A percentile compares a stretch with the other conserved stretches of the same genome.
phyloP scores from a whole-genome alignment of 176 grass and related monocot genomes.

The Puya raimondii region DNA sequence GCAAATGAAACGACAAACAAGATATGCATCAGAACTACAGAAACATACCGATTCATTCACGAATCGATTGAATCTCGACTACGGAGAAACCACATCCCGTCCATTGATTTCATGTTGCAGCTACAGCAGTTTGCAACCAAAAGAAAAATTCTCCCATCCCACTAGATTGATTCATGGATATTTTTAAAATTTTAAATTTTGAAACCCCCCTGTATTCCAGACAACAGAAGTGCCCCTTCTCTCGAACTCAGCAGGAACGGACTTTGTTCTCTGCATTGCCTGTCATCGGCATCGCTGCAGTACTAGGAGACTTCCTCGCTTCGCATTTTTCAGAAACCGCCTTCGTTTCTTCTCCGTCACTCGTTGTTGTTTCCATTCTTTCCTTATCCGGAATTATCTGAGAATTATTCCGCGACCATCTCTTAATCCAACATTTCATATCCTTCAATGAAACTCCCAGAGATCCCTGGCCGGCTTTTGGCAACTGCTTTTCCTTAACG shows the following conservation, averaged over 20 bases:
- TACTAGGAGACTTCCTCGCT: not conserved
- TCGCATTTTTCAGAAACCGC: not conserved
- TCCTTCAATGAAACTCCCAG: not conserved
- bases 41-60: too few species aligned
- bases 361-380: not conserved
- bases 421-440: not conserved
- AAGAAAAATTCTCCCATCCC: too few species aligned
- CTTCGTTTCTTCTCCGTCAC: not conserved
- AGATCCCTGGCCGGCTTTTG: not conserved
- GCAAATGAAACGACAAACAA: too few species aligned
- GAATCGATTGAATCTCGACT: too few species aligned
- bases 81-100: too few species aligned
- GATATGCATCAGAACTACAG: too few species aligned
- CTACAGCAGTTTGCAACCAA: too few species aligned
- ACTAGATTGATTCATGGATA: too few species aligned
- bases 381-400: not conserved
- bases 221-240: not conserved
- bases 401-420: not conserved
- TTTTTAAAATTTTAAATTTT: too few species aligned
- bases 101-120: too few species aligned
- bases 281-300: not conserved
- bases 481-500: not conserved
- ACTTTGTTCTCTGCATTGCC: not conserved
- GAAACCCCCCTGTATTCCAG: not conserved
- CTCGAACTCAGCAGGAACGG: not conserved